Evolutionary conservation across 805 yeast species (phyloP), one percentile per base, ranked within the genome.

Genomic region (Phaffomyces opuntiae): DNA sequence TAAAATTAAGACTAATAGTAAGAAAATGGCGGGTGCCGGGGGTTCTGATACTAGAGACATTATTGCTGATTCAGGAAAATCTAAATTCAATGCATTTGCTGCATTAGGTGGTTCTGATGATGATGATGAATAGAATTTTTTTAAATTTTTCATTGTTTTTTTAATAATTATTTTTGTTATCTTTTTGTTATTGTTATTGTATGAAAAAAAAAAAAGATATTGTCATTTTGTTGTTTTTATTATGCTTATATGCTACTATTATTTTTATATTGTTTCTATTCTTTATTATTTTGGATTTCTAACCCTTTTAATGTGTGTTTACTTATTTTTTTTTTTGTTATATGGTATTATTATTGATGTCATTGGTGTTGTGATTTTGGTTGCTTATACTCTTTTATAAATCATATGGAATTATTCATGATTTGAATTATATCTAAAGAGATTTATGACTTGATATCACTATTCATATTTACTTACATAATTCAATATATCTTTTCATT

Each of bases 61-160:
- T 49, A 71, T 78, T 55, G 79, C 87, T 36, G 87, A 81, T 52
- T 77, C 81, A 52, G 83, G 77, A 50, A 77, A 78, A 50, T 72
- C 73, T 38, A 72, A 77, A 19, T 86, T 85, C 73, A 86, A 86
- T 64, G 91, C 93, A 5, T 86, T 86, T 63, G 89, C 82, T 55
- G 91, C 91, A 25, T 76, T 86, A 59, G 59, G 59, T 33, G 60
- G 55, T 26, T 57, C 50, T 26, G 64, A 59, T 17, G 62, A 51
- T 16, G 50, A 50, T 16, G 47, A 40, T 16, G 16, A 34, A n/a
- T n/a, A 31, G 19, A 33, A 38, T 35, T 26, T 38, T 33, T 38
- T 16, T 8, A n/a, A n/a, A 14, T 21, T 12, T 19, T 31, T 16
- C 13, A 26, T 36, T 36, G 8, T 16, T 31, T 29, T 39, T 31